Base-by-base conservation (phyloP, 2,329 filamentous ascomycete species). In the Leptographium galeiforme region DNA sequence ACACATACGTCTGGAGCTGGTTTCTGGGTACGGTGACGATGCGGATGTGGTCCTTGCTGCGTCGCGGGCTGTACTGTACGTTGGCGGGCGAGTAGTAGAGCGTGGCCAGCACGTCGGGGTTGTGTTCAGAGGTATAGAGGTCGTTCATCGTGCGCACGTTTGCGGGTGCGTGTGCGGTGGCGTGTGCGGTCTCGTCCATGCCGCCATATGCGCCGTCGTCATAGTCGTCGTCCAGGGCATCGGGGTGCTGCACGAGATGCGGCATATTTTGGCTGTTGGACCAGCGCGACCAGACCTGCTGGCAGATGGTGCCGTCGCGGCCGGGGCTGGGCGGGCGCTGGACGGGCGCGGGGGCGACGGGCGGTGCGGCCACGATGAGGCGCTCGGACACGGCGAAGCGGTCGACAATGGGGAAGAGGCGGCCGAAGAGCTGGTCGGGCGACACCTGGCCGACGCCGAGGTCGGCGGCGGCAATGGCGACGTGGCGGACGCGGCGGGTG, bases 391-490 rank as follows among this genome's bases (percentile, higher is more conserved):
- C 57, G 6, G 64, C 60, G 53, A 75, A 76, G 30, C 70, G 66
- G 57, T 76, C 72, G 45, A 73, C 66, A 45, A 76, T 64, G 55
- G 75, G 72, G 62, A 73, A 76, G 50, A 77, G 63, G 25, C 67
- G 66, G 10, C 69, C 69, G 56, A 75, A 75, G 49, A 76, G 68
- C 58, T 72, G 68, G 55, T 73, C 72, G 10, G 64, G 63, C 57
- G 68, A 69, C 49, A 68, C 64, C 48, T 68, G 64, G 49, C 69
- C 68, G 54, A 72, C 70, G 30, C 67, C 65, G 54, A 76, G 64
- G 59, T 73, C 72, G 34, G 64, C 61, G 53, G 74, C 72, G 1
- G 69, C 64, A 54, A 71, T 68, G 6, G 70, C 73, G 8, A 74
- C 64, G 57, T 70, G 67, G 30, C 66, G 62, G 51, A 76, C 72